Evolutionary conservation across 495 filamentous ascomycete genomes (phyloP).

Genomic region (Trichoderma gamsii): DNA sequence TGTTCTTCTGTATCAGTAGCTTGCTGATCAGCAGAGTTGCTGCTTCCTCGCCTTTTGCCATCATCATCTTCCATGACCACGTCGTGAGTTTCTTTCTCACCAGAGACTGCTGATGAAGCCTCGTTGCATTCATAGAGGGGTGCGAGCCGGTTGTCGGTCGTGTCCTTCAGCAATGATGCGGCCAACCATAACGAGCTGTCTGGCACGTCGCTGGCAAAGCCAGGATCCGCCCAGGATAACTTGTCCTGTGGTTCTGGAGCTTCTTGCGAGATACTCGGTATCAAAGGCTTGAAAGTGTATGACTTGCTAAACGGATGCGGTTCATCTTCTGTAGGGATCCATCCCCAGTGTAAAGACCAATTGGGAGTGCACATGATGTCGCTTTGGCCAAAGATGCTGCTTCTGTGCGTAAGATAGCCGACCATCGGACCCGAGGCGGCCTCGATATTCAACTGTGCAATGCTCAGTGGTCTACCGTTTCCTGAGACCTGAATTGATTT

Average conservation of each 20-base stretch:
- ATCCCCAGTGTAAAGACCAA: background rate
- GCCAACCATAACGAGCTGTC: background rate
- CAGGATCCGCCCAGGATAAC: background rate
- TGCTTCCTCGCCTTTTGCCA: background rate
- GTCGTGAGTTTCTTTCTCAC: background rate
- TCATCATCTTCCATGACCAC: background rate
- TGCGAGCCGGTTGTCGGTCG: background rate
- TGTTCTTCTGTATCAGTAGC: background rate
- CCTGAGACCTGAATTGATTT: too few species aligned
- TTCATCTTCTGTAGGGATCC: background rate
- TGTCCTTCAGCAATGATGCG: background rate
- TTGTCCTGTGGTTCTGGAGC: background rate
- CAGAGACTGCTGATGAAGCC: background rate
- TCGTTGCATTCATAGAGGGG: background rate
- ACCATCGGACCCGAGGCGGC: too few species aligned
- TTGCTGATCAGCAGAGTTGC: background rate
- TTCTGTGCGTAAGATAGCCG: too few species aligned
- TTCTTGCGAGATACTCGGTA: background rate
- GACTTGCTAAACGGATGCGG: background rate
- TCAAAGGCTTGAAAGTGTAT: background rate
- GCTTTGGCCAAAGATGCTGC: too few species aligned
- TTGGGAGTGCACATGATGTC: background rate
- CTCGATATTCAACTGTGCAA: too few species aligned
- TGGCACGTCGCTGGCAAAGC: background rate
- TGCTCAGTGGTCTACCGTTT: too few species aligned